A percentile compares a stretch with the other conserved stretches of the same genome.
Conservation (phyloP, 225 moss, liverwort and hornwort species). For the Physcomitrium patens region DNA sequence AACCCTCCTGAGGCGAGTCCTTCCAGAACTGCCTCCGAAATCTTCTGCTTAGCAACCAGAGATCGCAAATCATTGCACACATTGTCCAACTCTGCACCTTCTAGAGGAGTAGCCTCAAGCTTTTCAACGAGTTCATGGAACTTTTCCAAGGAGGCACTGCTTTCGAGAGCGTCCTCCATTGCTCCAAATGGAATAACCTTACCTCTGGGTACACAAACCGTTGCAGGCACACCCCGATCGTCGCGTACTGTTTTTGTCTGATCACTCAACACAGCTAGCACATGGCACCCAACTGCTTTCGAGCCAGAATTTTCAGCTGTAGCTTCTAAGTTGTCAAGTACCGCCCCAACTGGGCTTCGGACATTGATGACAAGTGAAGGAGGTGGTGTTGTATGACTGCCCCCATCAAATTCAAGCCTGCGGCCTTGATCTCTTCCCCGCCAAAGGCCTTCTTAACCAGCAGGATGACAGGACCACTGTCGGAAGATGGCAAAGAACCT, state of each 20-base stretch:
- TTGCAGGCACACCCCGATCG: constrained; percentile 37
- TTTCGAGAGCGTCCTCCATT: constrained; percentile 55
- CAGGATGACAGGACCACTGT: constrained; percentile 67
- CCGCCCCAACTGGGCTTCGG: constrained; percentile 47
- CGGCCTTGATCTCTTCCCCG: constrained; percentile 78
- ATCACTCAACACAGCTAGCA: constrained; percentile 43
- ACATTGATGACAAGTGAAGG: constrained; percentile 79
- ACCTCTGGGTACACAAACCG: constrained; percentile 45
- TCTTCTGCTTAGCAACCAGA: constrained; percentile 34
- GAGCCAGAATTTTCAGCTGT: constrained; percentile 65
- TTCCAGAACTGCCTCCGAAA: constrained; percentile 31
- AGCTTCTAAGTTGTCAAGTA: constrained; percentile 61
- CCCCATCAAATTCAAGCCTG: constrained; percentile 65
- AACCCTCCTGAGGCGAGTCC: constrained; percentile 37
- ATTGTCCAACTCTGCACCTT: constrained; percentile 45
- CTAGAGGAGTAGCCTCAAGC: constrained; percentile 33
- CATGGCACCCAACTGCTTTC: constrained; percentile 76
- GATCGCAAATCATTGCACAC: constrained; percentile 39
- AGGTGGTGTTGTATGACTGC: constrained; percentile 83
- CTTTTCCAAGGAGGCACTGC: constrained; percentile 23
- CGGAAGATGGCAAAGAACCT: constrained; percentile 52
- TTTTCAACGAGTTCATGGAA: constrained; percentile 37
- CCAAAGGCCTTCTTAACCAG: constrained; percentile 83
- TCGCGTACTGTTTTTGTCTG: constrained; percentile 35
- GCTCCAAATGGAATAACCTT: constrained; percentile 60